Conservation (phyloP, 768 basidiomycete species). For the Pisolithus albus region DNA sequence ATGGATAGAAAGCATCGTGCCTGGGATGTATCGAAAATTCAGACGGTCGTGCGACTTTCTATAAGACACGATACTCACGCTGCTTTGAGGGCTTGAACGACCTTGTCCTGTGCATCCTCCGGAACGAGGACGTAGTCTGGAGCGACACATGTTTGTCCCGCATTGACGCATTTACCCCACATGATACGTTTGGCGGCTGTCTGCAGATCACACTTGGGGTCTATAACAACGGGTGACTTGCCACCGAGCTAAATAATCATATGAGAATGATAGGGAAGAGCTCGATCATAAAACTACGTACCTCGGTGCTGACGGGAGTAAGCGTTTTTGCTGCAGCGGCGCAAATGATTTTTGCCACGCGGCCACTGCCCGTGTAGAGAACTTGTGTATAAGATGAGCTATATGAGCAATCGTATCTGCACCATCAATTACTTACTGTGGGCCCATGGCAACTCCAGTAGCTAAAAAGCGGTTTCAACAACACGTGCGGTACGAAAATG, state of each 20-base stretch:
- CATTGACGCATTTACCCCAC: slow-evolving; percentile 78
- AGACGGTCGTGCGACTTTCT: not conserved
- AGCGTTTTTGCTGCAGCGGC: slow-evolving; percentile 71
- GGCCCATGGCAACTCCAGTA: slow-evolving; percentile 68
- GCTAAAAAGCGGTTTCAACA: slow-evolving; percentile 27
- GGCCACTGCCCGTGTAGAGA: slow-evolving; percentile 53
- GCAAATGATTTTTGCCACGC: slow-evolving; percentile 62
- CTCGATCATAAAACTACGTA: slow-evolving; percentile 14
- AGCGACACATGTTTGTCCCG: slow-evolving; percentile 70
- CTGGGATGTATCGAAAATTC: slow-evolving; percentile 1
- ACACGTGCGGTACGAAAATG: not conserved
- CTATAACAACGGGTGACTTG: slow-evolving; percentile 71
- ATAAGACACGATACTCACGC: slow-evolving; percentile 27
- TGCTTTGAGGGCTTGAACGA: slow-evolving; percentile 36
- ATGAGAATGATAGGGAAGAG: not conserved
- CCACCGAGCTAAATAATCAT: slow-evolving; percentile 47
- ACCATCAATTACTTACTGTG: slow-evolving; percentile 35
- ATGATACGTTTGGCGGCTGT: slow-evolving; percentile 63
- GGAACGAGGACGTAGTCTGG: slow-evolving; percentile 50
- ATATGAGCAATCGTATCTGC: not conserved
- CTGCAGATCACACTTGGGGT: slow-evolving; percentile 60
- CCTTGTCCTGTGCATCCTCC: slow-evolving; percentile 30
- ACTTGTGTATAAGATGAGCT: slow-evolving; percentile 16
- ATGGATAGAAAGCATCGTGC: slow-evolving; percentile 33
- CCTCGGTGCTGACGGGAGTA: slow-evolving; percentile 59